Conservation (phyloP, 768 basidiomycete genomes). For the Pholiota molesta region DNA sequence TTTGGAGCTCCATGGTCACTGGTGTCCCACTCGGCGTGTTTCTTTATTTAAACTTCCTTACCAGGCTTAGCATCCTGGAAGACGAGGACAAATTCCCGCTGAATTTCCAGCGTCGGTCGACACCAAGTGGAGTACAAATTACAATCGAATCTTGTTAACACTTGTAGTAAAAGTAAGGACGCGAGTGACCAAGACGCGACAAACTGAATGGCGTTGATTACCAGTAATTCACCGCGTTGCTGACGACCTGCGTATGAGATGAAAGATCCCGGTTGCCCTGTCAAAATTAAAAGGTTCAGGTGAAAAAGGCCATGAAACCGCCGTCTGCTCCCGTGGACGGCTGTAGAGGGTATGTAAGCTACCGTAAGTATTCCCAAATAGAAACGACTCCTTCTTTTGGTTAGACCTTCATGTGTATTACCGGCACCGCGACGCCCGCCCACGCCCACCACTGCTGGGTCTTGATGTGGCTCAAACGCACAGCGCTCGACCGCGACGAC, state of each 20-base stretch:
- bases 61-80: too few relatives aligned
- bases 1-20: too few relatives aligned
- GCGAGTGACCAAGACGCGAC: not conserved
- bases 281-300: not conserved
- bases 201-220: not conserved
- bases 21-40: too few relatives aligned
- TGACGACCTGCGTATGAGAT: not conserved
- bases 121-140: not conserved
- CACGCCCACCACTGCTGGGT: too few relatives aligned
- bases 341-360: not conserved
- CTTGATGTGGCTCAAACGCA: too few relatives aligned
- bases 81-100: too few relatives aligned
- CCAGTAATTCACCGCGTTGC: not conserved
- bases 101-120: not conserved
- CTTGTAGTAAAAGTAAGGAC: not conserved
- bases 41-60: too few relatives aligned
- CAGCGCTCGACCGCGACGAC: too few relatives aligned
- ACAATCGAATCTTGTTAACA: not conserved
- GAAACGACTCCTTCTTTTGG: not conserved
- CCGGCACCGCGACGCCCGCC: too few relatives aligned
- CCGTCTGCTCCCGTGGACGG: not conserved
- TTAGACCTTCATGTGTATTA: not conserved
- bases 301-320: not conserved
- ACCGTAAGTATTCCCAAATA: not conserved
- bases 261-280: not conserved